phyloP scores from a whole-genome alignment of 192 early-diverging fungal species.

The Coemansia sp. region DNA sequence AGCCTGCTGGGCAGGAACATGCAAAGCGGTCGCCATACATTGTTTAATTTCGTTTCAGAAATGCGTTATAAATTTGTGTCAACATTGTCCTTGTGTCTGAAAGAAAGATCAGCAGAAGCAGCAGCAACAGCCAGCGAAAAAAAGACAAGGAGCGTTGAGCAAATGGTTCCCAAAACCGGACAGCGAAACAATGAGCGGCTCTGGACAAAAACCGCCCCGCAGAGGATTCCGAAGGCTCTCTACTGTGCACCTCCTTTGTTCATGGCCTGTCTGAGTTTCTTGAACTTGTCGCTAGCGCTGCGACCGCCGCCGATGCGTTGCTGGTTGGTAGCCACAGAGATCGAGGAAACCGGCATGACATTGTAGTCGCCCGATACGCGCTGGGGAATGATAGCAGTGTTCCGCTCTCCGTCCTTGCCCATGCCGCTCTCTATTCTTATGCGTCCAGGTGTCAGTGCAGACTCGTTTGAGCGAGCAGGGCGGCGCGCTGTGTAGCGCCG shows the following conservation, averaged over 20 bases:
- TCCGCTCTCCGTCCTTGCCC: conserved; percentile 28
- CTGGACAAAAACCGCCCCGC: not conserved
- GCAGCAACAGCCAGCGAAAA: no score
- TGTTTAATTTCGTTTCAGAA: no score
- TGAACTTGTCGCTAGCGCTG: conserved; percentile 24
- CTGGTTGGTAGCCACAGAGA: conserved; percentile 15
- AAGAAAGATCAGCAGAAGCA: not conserved
- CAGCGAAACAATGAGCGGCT: not conserved
- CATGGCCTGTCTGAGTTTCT: conserved; percentile 40
- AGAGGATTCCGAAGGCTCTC: not conserved
- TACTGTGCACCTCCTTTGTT: conserved; percentile 10
- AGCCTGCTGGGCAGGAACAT: not conserved
- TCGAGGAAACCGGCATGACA: conserved; percentile 47
- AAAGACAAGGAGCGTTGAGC: no score
- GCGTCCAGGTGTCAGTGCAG: conserved; percentile 15
- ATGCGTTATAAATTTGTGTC: no score
- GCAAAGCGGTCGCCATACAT: no score
- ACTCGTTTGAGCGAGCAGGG: not conserved
- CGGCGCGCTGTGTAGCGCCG: conserved; percentile 8
- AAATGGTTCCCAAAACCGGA: not conserved
- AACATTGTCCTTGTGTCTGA: no score
- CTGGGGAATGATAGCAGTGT: conserved; percentile 40
- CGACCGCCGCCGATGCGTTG: conserved; percentile 14
- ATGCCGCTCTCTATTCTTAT: conserved; percentile 26
- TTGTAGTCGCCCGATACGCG: conserved; percentile 41